A percentile compares a stretch with the other conserved stretches of the same genome.
Evolutionary conservation across 1,284 basidiomycete species (phyloP).

Genomic region (Schizophyllum amplum): DNA sequence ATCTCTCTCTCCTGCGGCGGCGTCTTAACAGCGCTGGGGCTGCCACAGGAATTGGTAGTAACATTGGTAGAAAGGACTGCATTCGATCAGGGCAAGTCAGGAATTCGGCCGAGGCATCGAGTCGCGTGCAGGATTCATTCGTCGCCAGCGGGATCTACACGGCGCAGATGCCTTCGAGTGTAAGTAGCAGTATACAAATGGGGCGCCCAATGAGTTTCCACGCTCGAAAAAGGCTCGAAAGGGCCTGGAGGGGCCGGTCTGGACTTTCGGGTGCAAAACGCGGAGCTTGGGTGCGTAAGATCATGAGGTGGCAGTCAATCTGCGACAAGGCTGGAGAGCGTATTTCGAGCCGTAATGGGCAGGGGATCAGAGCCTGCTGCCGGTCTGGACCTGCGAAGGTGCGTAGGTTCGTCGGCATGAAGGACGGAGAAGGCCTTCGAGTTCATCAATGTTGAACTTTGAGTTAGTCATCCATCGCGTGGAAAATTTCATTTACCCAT

Average conservation of each 20-base stretch:
- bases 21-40: neutral
- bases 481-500: no score
- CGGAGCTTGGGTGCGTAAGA: neutral
- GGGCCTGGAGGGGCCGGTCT: neutral
- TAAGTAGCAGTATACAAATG: no score
- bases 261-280: neutral
- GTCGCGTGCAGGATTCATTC: neutral
- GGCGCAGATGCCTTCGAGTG: neutral
- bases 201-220: no score
- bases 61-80: neutral
- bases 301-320: neutral
- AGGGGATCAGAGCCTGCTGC: no score
- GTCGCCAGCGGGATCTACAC: neutral
- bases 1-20: neutral
- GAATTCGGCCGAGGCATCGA: neutral
- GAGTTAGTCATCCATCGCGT: no score
- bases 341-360: no score
- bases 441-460: neutral
- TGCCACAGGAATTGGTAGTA: neutral
- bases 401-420: no score
- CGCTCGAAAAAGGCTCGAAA: no score
- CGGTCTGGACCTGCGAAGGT: no score
- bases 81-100: neutral
- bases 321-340: neutral
- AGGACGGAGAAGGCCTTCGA: neutral